Evolutionary conservation across 2,329 filamentous ascomycete genomes (phyloP).

Genomic region (Trichophyton rubrum): DNA sequence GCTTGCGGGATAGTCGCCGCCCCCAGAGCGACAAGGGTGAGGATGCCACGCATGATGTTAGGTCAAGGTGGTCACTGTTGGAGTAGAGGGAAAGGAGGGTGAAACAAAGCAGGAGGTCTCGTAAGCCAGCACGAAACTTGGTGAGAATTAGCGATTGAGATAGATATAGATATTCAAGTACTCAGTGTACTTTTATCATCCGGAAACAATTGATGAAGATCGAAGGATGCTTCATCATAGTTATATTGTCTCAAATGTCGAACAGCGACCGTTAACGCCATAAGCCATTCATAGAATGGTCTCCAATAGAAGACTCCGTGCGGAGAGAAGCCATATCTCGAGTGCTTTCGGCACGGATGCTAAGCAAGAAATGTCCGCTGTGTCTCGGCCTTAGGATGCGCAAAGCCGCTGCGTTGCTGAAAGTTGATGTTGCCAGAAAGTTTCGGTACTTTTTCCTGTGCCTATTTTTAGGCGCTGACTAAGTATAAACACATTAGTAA

Average conservation of each 20-base stretch:
- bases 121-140: constrained; percentile 1
- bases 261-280: neutral
- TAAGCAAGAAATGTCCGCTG: constrained; percentile 4
- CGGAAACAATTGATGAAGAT: neutral
- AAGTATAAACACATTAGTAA: neutral
- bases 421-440: neutral
- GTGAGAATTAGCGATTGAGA: neutral
- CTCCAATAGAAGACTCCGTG: neutral
- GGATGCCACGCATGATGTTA: neutral
- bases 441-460: neutral
- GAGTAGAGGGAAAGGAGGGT: neutral
- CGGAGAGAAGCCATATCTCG: constrained; percentile 1
- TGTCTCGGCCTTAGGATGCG: neutral
- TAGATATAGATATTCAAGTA: neutral
- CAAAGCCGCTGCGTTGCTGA: neutral
- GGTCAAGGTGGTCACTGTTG: neutral
- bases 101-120: neutral
- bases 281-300: neutral
- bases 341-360: neutral
- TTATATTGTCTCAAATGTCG: neutral
- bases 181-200: neutral
- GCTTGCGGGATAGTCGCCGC: neutral
- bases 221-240: neutral
- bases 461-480: neutral
- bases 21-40: constrained; percentile 5